A percentile compares a stretch with the other conserved stretches of the same genome.
These are phyloP conservation scores for Silene noctiflora DNA, from an alignment of 179 eudicot genomes.

Conservation along the genomic window DNA sequence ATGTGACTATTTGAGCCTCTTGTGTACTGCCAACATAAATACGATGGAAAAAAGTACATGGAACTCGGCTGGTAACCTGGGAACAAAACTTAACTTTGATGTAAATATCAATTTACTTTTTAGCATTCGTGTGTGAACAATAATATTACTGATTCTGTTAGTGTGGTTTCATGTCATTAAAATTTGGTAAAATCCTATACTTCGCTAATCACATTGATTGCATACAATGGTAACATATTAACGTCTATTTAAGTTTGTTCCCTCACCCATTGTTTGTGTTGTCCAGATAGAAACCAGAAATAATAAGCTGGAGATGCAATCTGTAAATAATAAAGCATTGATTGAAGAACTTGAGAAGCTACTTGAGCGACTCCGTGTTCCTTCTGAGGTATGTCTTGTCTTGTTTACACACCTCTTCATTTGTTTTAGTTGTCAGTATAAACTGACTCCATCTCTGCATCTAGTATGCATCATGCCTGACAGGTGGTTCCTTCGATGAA, in stretches of 20 bases:
- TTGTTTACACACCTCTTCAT: not conserved
- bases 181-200: not conserved
- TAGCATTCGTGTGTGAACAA: not conserved
- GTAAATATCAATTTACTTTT: not conserved
- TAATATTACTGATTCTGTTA: not conserved
- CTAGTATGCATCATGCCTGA: slow-evolving; percentile 76
- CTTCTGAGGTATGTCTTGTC: slow-evolving; percentile 57
- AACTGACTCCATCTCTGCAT: slow-evolving; percentile 23
- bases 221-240: not conserved
- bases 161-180: not conserved
- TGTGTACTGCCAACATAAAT: not conserved
- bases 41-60: not conserved
- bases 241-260: not conserved
- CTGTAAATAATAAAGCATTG: slow-evolving; percentile 73
- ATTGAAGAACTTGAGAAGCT: slow-evolving; percentile 93
- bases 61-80: not conserved
- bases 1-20: slow-evolving; percentile 3
- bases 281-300: slow-evolving; percentile 92
- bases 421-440: slow-evolving; percentile 5
- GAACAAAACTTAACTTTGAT: not conserved
- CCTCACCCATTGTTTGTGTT: not conserved
- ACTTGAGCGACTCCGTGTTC: slow-evolving; percentile 75
- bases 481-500: slow-evolving; percentile 94
- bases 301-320: slow-evolving; percentile 95
- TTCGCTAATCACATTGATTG: not conserved